Evolutionary conservation across 495 filamentous ascomycete species (phyloP), one percentile per base, ranked within the genome.

Genomic region (Saxophila tyrrhenica): DNA sequence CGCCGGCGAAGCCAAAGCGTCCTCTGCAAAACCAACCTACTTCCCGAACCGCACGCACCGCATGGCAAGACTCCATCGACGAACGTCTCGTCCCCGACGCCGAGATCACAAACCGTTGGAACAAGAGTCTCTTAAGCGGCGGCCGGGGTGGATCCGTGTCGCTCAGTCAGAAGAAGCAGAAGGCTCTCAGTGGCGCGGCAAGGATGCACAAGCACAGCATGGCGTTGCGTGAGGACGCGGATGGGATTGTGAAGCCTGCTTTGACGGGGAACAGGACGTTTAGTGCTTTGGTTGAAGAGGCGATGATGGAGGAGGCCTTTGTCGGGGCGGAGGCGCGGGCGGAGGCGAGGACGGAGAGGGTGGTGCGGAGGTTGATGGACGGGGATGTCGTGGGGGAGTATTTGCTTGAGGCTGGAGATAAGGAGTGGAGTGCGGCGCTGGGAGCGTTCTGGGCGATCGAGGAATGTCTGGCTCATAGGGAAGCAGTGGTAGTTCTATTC

Each of bases 121-220:
- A 23, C 45, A 48, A 23, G 20, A 48, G 24, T 2, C 45, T 48
- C 5, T 20, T 48, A 9, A 25, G 45, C 23, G 23, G 45, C 45
- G 45, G 45, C 13, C 10, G 11, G 11, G 11, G 10, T 17, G 45
- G 45, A 3, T 48, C 45, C 10, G 21, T 48, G 7, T 48, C 45
- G 45, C 23, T 48, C 45, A 48, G 45, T 21, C 45, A 48, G 23
- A 48, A 48, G 21, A 48, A 48, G 23, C 45, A 48, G 23, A 10
- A 25, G 20, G 45, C 3, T 20, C 13, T 7, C 17, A 48, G 13
- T 17, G 41, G 41, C 7, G 45, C 45, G 45, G 45, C 45, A 17
- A 21, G 7, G 41, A 21, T 8, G 23, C 45, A 48, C 45, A 48
- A 48, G 45, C 9, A 16, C 20, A 48, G 10, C 20, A 8, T 24